Evolutionary conservation across 768 basidiomycete species (phyloP).

Genomic region (Naganishia vishniacii): DNA sequence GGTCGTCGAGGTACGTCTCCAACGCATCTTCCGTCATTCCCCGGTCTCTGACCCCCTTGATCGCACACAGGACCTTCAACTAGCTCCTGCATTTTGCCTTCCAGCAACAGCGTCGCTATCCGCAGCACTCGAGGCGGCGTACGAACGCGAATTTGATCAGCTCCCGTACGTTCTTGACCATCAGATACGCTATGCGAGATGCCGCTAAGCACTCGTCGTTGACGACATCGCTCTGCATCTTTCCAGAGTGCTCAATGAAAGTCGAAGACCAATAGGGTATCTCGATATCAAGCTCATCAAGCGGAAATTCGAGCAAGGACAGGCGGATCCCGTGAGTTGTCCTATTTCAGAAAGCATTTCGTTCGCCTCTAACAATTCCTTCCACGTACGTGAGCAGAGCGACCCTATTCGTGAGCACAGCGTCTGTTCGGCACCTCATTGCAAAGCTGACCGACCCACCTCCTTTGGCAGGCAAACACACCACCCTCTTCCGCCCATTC

Average conservation of each 20-base stretch:
- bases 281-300: slow-evolving; percentile 72
- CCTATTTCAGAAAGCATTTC: too few relatives aligned
- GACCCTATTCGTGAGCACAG: slow-evolving; percentile 58
- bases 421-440: not conserved
- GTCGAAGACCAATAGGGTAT: slow-evolving; percentile 74
- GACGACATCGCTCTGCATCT: too few relatives aligned
- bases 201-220: too few relatives aligned
- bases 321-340: slow-evolving; percentile 63
- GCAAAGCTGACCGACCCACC: not conserved
- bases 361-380: slow-evolving; percentile 9
- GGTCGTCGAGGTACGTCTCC: slow-evolving; percentile 68
- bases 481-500: slow-evolving; percentile 43
- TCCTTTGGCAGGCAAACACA: slow-evolving; percentile 35
- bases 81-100: slow-evolving; percentile 77
- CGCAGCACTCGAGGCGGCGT: slow-evolving; percentile 76
- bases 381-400: slow-evolving; percentile 50
- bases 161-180: slow-evolving; percentile 61
- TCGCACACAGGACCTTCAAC: slow-evolving; percentile 55
- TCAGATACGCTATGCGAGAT: not conserved
- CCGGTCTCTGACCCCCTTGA: slow-evolving; percentile 55
- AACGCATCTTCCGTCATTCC: slow-evolving; percentile 2
- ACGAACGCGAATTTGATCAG: slow-evolving; percentile 89
- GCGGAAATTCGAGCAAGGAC: slow-evolving; percentile 67
- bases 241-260: slow-evolving; percentile 72
- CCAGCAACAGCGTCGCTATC: slow-evolving; percentile 66